Evolutionary conservation across 2,329 filamentous ascomycete genomes (phyloP).

Genomic region (Phyllosticta citrichinensis): DNA sequence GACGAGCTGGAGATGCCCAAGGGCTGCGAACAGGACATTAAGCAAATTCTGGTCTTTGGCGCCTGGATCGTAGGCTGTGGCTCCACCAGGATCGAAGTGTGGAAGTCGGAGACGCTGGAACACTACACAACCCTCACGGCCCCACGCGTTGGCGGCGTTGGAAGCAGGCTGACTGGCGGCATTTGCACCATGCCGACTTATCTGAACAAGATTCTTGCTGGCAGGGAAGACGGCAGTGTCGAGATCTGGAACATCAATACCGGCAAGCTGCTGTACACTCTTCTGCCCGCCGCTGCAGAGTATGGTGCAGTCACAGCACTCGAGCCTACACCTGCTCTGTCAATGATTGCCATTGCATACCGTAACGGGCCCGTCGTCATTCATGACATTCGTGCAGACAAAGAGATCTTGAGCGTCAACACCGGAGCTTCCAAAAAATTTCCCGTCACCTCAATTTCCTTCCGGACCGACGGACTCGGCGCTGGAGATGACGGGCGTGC

Average conservation of each 20-base stretch:
- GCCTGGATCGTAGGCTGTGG: slow-evolving; percentile 83
- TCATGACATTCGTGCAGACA: slow-evolving; percentile 72
- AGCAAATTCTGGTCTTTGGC: slow-evolving; percentile 72
- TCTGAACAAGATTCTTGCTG: slow-evolving; percentile 90
- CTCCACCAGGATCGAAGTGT: slow-evolving; percentile 69
- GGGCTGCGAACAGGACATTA: slow-evolving; percentile 60
- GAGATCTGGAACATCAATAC: slow-evolving; percentile 98
- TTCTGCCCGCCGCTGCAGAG: slow-evolving; percentile 62
- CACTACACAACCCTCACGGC: slow-evolving; percentile 76
- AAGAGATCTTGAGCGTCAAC: slow-evolving; percentile 58
- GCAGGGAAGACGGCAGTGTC: slow-evolving; percentile 74
- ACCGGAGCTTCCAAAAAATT: slow-evolving; percentile 51
- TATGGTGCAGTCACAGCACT: slow-evolving; percentile 80
- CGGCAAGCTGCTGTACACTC: slow-evolving; percentile 80
- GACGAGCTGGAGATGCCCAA: slow-evolving; percentile 61
- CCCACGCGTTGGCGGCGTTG: slow-evolving; percentile 47
- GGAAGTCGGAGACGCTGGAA: slow-evolving; percentile 73
- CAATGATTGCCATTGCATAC: slow-evolving; percentile 80
- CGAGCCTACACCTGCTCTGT: slow-evolving; percentile 73
- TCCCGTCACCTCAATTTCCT: slow-evolving; percentile 72
- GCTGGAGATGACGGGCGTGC: slow-evolving; percentile 76
- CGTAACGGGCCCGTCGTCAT: slow-evolving; percentile 68
- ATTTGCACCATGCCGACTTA: slow-evolving; percentile 88
- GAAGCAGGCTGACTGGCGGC: slow-evolving; percentile 63
- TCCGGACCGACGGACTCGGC: slow-evolving; percentile 79